Evolutionary conservation across 805 yeast species (phyloP), one percentile per base, ranked within the genome.

Genomic region (Tetrapisispora nanseiensis): DNA sequence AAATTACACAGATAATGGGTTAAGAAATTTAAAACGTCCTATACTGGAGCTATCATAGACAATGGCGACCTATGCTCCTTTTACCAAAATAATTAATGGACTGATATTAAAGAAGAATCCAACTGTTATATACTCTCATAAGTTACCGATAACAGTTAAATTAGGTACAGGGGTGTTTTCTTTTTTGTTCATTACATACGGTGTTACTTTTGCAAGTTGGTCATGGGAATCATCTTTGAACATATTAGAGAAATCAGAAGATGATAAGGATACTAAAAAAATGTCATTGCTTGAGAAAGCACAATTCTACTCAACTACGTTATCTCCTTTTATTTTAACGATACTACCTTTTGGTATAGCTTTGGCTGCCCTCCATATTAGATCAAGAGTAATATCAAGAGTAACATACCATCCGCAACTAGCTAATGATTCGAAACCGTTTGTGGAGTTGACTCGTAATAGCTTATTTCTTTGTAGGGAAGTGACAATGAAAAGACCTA

Each of bases 191-290:
- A 27, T 56, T 7, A 40, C 50, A 6, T 61, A 61, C 41, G 60
- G 63, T 15, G 41, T 45, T 13, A 44, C 62, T 2, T 61, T 54
- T 41, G 49, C 52, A 1, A 58, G 59, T 40, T 54, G 61, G 54
- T 48, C 61, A 2, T 47, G 47, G 34, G 44, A 52, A 10, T 50
- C 59, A 26, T 50, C 62, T 10, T 32, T 37, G 20, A 43, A 41
- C 10, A 44, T 46, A 19, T 23, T 19, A n/a, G 18, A 23, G 10
- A 18, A 33, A 12, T 19, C 30, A 9, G 45, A 41, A 21, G 40
- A 42, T 12, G 41, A 24, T 29, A 52, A 50, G 1, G 39, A 40
- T n/a, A 46, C 40, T 11, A 47, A 44, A 3, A 46, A 51, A 7
- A 46, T 33, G 29, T 44, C 28, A 26, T 3, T 24, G 2, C 19